Base-by-base conservation (phyloP, 305 asterid species). In the Striga hermonthica region DNA sequence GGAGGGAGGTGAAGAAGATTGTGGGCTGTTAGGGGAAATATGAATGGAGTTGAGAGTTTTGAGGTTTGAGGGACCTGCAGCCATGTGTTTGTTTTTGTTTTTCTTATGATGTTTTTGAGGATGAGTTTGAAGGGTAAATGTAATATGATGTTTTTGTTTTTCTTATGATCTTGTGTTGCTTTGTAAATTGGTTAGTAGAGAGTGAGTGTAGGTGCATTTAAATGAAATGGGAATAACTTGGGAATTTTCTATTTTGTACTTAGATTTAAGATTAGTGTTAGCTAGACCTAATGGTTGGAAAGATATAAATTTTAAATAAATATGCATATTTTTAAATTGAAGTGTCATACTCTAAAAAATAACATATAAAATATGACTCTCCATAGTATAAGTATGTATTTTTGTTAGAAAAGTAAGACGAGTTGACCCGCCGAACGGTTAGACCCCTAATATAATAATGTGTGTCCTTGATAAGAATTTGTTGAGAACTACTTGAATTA, bases 101-200 rank as follows among this genome's bases (percentile, higher is more conserved):
- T 50, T 34, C n/a, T 41, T 56, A 57, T 47, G 45, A 31, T 44
- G 12, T 47, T 13, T 48, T 48, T 12, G 15, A 8, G 54, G 5
- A n/a, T n/a, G 47, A 41, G 47, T 4, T 22, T 22, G 31, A 22
- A 22, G 47, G 47, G 47, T 41, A 41, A 41, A 41, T 50, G 79
- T 37, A 41, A 41, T 0, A 41, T 43, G 63, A 37, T 48, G 41
- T 40, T 31, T 50, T 9, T 50, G 71, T 71, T 49, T 54, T 60
- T 61, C n/a, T n/a, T n/a, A n/a, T n/a, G 84, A 72, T 68, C 54
- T 76, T 80, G 78, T 61, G 63, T 22, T 22, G 31, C 31, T 66
- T 80, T 70, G 87, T 83, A 82, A 66, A 76, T 44, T 79, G 67
- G 77, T 5, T 41, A 10, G 47, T 78, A 70, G 78, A 72, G 63